Percentiles rank a stretch among this genome's conserved stretches.
Evolutionary conservation across 768 basidiomycete species (phyloP).

Genomic region (Paxillus rubicundulus): DNA sequence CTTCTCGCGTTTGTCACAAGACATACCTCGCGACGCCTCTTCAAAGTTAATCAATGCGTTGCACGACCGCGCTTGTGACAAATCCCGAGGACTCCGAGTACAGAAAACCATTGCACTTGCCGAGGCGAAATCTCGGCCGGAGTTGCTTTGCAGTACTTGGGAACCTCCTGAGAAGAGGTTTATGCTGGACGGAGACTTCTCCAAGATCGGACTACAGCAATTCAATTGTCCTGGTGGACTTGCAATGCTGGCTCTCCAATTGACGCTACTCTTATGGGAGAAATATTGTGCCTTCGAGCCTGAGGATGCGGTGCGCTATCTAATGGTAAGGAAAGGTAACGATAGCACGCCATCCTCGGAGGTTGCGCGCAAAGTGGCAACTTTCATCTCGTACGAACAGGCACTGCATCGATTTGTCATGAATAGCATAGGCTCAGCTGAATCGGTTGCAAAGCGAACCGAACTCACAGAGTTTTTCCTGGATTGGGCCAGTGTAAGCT

Average conservation of each 20-base stretch:
- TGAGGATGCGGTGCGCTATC: conserved; percentile 40
- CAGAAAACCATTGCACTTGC: conserved; percentile 26
- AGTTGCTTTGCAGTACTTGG: conserved; percentile 21
- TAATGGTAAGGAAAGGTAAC: conserved; percentile 34
- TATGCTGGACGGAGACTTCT: conserved; percentile 28
- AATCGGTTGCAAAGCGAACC: conserved; percentile 18
- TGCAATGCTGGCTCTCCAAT: conserved; percentile 45
- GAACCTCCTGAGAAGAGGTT: conserved; percentile 27
- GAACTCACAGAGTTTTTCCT: conserved; percentile 42
- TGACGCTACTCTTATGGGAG: conserved; percentile 39
- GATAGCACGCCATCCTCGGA: conserved; percentile 26
- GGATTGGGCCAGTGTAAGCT: conserved; percentile 41
- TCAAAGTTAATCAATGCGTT: conserved; percentile 30
- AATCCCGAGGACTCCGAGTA: conserved; percentile 24
- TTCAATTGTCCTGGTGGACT: conserved; percentile 39
- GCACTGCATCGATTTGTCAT: conserved; percentile 43
- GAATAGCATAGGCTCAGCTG: conserved; percentile 31
- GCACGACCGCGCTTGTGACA: conserved; percentile 22
- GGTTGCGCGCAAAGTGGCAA: conserved; percentile 25
- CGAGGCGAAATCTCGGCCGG: conserved; percentile 15
- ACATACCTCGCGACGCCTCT: conserved; percentile 30
- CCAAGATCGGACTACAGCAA: conserved; percentile 27
- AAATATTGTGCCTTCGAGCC: conserved; percentile 42
- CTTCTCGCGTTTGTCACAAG: conserved; percentile 29
- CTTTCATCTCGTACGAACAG: conserved; percentile 36